Base-by-base conservation (phyloP, 495 filamentous ascomycete genomes). In the Hyaloscypha variabilis region DNA sequence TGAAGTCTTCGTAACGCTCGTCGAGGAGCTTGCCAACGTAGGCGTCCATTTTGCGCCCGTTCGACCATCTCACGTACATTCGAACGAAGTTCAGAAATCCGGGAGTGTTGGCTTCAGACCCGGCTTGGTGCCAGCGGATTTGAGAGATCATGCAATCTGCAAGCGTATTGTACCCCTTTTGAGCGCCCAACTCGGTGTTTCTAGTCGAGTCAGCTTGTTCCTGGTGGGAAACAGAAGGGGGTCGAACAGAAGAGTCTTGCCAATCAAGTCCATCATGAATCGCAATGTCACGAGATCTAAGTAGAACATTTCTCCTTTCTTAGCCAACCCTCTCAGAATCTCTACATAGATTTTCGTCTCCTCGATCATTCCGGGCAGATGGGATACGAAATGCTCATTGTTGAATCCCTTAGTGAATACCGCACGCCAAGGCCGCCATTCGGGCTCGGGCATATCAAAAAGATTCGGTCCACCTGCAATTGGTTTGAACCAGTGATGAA, bases 331-430 rank as follows among this genome's bases (percentile, higher is more conserved):
- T 54, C 63, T 46, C 13, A 83, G 70, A 17, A 66, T 68, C 1
- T 77, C 67, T 17, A 34, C 62, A 57, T 80, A 83, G 10, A 77
- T 67, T 10, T 64, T 29, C 1, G 68, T 66, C 58, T 82, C 77
- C 13, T 83, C 77, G 6, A 82, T 60, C 54, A 84, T 78, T 21
- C 67, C 52, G 8, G 78, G 76, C 0, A 79, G 72, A 25, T 82
- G 66, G 5, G 68, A 72, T 53, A 78, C 70, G 6, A 84, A 67
- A 64, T 83, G 74, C 34, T 68, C 74, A 1, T 66, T 63, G 17
- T 67, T 70, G 69, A 85, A 84, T 8, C 80, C 82, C 5, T 79
- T 79, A 67, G 79, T 84, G 69, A 83, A 82, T 6, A 54, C n/a
- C 6, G 39, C 50, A 2, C 64, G 57, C 34, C 42, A 60, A 5